Evolutionary conservation across 1,139 yeast species (phyloP), one percentile per base, ranked within the genome.

Genomic region (Hansenula lynferdii): DNA sequence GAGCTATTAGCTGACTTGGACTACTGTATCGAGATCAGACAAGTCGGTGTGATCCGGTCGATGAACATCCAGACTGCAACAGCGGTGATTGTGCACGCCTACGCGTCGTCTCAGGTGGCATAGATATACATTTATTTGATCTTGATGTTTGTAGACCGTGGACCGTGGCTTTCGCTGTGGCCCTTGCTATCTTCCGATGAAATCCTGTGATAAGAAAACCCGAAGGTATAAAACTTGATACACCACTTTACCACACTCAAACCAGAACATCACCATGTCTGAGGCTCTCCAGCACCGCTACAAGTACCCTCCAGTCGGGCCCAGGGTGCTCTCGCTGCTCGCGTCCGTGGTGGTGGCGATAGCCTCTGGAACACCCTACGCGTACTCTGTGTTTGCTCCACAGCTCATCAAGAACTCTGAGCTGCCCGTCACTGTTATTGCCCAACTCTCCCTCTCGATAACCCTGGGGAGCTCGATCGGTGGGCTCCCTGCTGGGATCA

Each of bases 41-140:
- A 90, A 57, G 84, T 80, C 27, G 97, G 97, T 11, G 90, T 89
- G 17, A 79, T 90, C 34, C 71, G 97, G 50, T 86, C 96, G 3
- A 89, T 90, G 97, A 90, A 90, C 56, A 89, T 90, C 46, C 97
- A 90, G 63, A 90, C 97, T 0, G 97, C 97, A 1, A 82, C 97
- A 1, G 97, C 97, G 0, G 89, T 90, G 22, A 77, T 89, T 31
- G 96, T 86, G 5, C 95, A 90, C 58, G 94, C 96, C 0, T 90
- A 90, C 55, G 80, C 96, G 2, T 48, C 53, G 1, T 34, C 44
- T 4, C 40, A 37, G n/a, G 19, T 23, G 26, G n/a, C 14, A 20
- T 20, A 20, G 22, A 20, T 20, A 20, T 6, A 20, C 22, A 20
- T n/a, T n/a, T n/a, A n/a, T n/a, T n/a, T n/a, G n/a, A n/a, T n/a